These are phyloP conservation scores for Capsella rubella DNA, from an alignment of 441 rosid species.

Conservation along the genomic window DNA sequence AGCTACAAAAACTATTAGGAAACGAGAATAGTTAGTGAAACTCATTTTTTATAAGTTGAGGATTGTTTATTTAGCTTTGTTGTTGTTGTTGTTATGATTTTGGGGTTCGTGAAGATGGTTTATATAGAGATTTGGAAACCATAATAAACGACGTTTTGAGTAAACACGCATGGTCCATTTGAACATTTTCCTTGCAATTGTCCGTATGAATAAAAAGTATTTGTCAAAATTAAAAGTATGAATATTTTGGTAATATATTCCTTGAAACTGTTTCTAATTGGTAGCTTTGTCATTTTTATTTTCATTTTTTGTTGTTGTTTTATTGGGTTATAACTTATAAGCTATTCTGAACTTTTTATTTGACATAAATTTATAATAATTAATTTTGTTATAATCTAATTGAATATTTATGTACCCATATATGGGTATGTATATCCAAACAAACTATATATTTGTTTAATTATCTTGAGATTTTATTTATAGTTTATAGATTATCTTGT, in stretches of 20 bases:
- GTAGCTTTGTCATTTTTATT: no score
- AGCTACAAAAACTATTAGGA: constrained; percentile 20
- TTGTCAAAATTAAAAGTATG: neutral
- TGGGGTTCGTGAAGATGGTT: neutral
- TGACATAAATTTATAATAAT: no score
- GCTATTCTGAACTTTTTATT: no score
- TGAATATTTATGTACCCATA: no score
- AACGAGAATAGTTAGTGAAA: neutral
- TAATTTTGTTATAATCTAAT: no score
- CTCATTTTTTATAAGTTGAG: constrained; percentile 19
- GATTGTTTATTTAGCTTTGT: constrained; percentile 18
- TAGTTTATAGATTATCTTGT: no score
- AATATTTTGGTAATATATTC: neutral
- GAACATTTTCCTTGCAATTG: neutral
- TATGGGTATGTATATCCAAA: no score
- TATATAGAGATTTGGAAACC: constrained; percentile 29
- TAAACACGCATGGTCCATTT: neutral
- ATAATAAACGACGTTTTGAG: neutral
- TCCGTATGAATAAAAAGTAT: neutral
- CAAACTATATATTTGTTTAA: no score
- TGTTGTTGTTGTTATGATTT: constrained; percentile 5
- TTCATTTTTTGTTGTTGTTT: no score
- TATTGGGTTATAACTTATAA: no score
- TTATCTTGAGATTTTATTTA: no score
- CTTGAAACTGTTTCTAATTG: neutral